phyloP scores from a whole-genome alignment of 148 eudicot species.

The Cornus controversa region DNA sequence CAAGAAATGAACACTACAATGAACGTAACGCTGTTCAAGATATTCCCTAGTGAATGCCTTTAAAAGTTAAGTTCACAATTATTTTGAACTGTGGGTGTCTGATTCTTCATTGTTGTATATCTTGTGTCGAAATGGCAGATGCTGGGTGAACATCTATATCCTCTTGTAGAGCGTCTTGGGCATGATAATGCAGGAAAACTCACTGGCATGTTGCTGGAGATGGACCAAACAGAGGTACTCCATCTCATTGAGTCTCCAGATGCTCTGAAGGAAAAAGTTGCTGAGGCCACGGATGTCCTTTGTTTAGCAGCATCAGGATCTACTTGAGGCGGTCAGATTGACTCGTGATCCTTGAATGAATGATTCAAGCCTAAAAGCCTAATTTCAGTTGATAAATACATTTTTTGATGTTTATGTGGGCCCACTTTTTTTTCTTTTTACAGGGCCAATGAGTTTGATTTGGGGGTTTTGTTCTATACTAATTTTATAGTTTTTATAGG shows the following conservation, averaged over 20 bases:
- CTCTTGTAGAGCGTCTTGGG: conserved; percentile 44
- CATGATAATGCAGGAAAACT: conserved; percentile 44
- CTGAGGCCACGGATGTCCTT: conserved; percentile 49
- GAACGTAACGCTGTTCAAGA: no score
- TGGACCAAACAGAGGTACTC: conserved; percentile 58
- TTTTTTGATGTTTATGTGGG: neutral
- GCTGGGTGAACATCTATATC: conserved; percentile 49
- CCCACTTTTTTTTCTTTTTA: neutral
- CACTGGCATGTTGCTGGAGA: conserved; percentile 51
- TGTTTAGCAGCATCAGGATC: conserved; percentile 23
- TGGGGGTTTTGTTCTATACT: neutral
- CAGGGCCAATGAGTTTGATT: conserved; percentile 10
- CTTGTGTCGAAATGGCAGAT: conserved; percentile 28
- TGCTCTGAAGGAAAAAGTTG: conserved; percentile 47
- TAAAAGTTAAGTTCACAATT: no score
- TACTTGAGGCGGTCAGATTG: conserved; percentile 21
- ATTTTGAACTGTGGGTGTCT: neutral
- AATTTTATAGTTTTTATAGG: no score
- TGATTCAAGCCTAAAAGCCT: no score
- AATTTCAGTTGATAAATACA: neutral
- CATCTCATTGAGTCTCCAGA: conserved; percentile 58
- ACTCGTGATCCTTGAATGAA: no score
- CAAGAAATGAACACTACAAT: neutral
- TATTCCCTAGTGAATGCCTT: no score
- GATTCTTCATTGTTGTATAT: neutral